A percentile compares a stretch with the other conserved stretches of the same genome.
Evolutionary conservation across 495 filamentous ascomycete species (phyloP).

Genomic region (Talaromyces liani): DNA sequence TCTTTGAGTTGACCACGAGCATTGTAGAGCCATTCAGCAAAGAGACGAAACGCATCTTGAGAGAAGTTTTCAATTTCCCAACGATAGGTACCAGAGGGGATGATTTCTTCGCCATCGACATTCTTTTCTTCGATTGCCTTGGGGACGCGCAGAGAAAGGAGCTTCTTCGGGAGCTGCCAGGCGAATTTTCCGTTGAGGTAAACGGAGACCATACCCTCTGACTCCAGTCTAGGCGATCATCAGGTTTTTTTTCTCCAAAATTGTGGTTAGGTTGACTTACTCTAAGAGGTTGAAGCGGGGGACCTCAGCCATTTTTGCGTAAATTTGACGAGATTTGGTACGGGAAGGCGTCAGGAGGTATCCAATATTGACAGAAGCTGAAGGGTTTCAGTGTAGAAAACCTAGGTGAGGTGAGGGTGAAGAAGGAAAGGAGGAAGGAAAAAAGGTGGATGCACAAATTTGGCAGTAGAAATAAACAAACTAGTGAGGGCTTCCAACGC

Average conservation of each 20-base stretch:
- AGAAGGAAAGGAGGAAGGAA: neutral
- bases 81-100: neutral
- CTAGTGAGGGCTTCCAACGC: neutral
- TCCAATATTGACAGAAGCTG: neutral
- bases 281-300: neutral
- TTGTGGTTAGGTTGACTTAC: neutral
- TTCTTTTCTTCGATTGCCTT: neutral
- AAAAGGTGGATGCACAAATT: neutral
- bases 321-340: neutral
- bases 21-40: slow-evolving; percentile 8
- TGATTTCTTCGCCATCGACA: neutral
- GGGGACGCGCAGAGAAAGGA: neutral
- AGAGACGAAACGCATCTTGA: neutral
- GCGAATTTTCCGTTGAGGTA: neutral
- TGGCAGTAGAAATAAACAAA: neutral
- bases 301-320: neutral
- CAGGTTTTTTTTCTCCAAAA: neutral
- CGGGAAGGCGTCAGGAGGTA: neutral
- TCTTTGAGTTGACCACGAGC: neutral
- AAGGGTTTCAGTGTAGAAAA: neutral
- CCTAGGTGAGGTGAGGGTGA: neutral
- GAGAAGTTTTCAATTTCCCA: slow-evolving; percentile 3
- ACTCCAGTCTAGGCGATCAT: neutral
- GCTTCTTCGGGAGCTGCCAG: slow-evolving; percentile 4
- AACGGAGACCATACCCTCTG: neutral